Evolutionary conservation across 2,329 filamentous ascomycete genomes (phyloP).

Genomic region (Xylaria sp.): DNA sequence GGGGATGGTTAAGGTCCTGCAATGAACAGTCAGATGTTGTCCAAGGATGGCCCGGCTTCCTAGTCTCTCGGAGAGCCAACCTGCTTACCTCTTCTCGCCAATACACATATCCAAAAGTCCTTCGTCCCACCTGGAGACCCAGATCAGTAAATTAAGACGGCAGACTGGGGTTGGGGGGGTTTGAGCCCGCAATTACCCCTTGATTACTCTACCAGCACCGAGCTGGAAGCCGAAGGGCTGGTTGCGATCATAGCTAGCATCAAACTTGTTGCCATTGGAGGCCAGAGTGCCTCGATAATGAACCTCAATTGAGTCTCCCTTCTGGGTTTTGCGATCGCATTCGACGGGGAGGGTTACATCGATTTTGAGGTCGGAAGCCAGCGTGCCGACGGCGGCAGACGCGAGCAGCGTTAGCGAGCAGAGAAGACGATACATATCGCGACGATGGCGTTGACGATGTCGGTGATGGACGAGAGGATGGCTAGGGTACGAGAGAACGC

Average conservation of each 20-base stretch:
- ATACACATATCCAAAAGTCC: slow-evolving; percentile 94
- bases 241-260: slow-evolving; percentile 83
- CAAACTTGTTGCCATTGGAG: slow-evolving; percentile 80
- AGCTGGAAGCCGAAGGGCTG: slow-evolving; percentile 81
- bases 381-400: slow-evolving; percentile 60
- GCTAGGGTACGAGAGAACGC: not conserved
- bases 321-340: slow-evolving; percentile 80
- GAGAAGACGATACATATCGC: slow-evolving; percentile 60
- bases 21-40: slow-evolving; percentile 35
- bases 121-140: slow-evolving; percentile 77
- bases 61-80: not conserved
- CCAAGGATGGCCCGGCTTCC: slow-evolving; percentile 10
- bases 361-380: slow-evolving; percentile 75
- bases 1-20: slow-evolving; percentile 85
- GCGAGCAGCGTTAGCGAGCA: slow-evolving; percentile 62
- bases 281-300: slow-evolving; percentile 89
- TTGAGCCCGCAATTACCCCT: slow-evolving; percentile 66
- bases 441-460: not conserved
- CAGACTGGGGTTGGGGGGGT: not conserved
- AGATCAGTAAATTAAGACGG: slow-evolving; percentile 15
- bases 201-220: slow-evolving; percentile 85
- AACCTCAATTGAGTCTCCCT: slow-evolving; percentile 83
- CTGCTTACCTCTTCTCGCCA: slow-evolving; percentile 78
- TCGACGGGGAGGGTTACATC: slow-evolving; percentile 78
- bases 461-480: not conserved